Base-by-base conservation (phyloP, 176 grass and related monocot species). In the Avena insularis region DNA sequence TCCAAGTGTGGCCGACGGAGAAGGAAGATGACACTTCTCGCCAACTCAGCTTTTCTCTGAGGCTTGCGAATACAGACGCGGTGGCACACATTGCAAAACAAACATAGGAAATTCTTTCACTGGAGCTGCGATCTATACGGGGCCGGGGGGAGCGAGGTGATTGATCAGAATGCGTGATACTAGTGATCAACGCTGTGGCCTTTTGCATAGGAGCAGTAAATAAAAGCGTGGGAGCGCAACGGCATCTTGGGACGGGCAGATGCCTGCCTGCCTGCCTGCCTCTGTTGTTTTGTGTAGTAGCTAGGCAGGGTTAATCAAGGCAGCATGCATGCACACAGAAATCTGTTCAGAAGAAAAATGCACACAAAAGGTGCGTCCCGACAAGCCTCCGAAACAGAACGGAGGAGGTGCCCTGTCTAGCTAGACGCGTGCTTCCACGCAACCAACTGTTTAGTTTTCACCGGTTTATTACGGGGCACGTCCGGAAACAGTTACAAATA, bases 371-470 rank as follows among this genome's bases (percentile, higher is more conserved):
- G 67, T 10, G 5, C 75, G 27, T 21, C 43, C 56, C 27, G 78
- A 86, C 78, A 90, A 71, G 71, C 23, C 53, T 11, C 31, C 16
- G 33, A 8, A 40, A 70, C 67, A 70, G 35, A 46, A 23, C 80
- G 51, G 74, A 78, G 63, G 62, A 78, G 74, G 38, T 20, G 68
- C 68, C n/a, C 1, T 17, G 16, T 6, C 54, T 56, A 19, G 15
- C 15, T 49, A 33, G 38, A 51, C 19, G 71, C 65, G 78, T 77
- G 53, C 61, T 82, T 86, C 71, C 84, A 86, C 20, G 79, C 71
- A 86, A 40, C 16, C 53, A 61, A 78, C 84, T 79, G 84, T 83
- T 20, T 43, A 70, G 8, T 11, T 43, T 43, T 29, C 1, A 29
- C 29, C 29, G 29, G 29, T 29, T 29, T 29, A 29, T 29, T 29